Evolutionary conservation across 1,139 yeast species (phyloP).

Genomic region (Blastobotrys indianensis): DNA sequence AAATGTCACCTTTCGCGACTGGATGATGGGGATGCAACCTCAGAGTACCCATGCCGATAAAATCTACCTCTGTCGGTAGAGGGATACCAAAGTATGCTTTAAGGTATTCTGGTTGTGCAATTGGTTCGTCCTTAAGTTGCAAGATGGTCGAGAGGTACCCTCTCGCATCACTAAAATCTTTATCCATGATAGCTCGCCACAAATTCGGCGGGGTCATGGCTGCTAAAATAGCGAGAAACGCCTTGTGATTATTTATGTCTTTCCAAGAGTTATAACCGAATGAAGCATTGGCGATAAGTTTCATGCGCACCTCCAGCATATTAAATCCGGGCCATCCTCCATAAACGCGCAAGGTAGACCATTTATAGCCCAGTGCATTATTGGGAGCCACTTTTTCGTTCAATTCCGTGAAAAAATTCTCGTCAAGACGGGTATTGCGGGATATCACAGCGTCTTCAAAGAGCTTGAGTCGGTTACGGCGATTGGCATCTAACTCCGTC

Average conservation of each 20-base stretch:
- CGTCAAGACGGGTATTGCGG: neutral
- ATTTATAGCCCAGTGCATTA: slow-evolving; percentile 6
- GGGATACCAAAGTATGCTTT: slow-evolving; percentile 6
- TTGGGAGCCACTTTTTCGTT: slow-evolving; percentile 5
- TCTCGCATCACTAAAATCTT: slow-evolving; percentile 2
- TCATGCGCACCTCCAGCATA: slow-evolving; percentile 7
- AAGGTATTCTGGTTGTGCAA: neutral
- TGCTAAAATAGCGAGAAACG: slow-evolving; percentile 6
- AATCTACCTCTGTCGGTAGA: slow-evolving; percentile 7
- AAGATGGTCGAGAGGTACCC: slow-evolving; percentile 5
- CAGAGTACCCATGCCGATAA: slow-evolving; percentile 10
- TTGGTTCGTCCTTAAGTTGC: slow-evolving; percentile 2
- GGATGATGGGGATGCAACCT: neutral
- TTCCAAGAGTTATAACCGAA: slow-evolving; percentile 8
- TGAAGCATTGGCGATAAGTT: slow-evolving; percentile 4
- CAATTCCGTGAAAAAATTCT: neutral
- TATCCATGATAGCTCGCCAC: slow-evolving; percentile 4
- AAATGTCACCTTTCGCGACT: neutral
- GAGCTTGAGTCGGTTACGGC: neutral
- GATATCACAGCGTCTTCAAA: neutral
- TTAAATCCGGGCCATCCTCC: slow-evolving; percentile 12
- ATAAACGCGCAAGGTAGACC: slow-evolving; percentile 7
- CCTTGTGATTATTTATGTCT: neutral
- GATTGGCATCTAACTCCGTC: neutral
- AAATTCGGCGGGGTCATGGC: slow-evolving; percentile 11